Evolutionary conservation across 257 asterid species (phyloP), one percentile per base, ranked within the genome.

Genomic region (Capsicum rhomboideum): DNA sequence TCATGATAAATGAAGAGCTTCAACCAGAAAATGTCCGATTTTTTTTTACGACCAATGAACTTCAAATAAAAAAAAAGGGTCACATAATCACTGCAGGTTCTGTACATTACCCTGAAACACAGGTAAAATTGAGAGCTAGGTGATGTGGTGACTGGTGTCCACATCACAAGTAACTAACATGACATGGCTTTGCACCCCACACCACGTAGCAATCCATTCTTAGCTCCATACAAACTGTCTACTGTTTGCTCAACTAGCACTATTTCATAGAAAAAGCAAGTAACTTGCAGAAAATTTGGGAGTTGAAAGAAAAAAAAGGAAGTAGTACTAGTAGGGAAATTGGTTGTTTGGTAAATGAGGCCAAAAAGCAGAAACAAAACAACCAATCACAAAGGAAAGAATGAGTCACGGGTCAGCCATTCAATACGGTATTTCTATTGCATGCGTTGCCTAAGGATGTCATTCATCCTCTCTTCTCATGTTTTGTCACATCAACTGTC

Each of bases 331-430:
- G 13, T n/a, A 44, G 13, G 37, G 46, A 83, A 58, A 26, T 54
- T 67, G 53, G 9, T 68, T 68, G 86, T 84, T 85, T 81, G 90
- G 88, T 85, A 82, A 88, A 82, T 81, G 53, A 67, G 28, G 79
- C 77, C 88, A 85, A 75, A 49, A 21, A 0, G 37, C 56, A 21
- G 12, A 71, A 42, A 21, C 4, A 21, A 46, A 63, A 68, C 54
- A 81, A 14, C 42, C 82, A 69, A 85, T 74, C 42, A 63, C 31
- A 50, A 28, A 8, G 61, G 17, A 16, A 77, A 50, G 0, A 8
- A 16, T 23, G 17, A 50, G 82, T 77, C 81, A 77, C 81, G 63
- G 81, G 63, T 77, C 26, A 50, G 42, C 6, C 23, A 49, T 8
- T 53, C 18, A 29, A 66, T 66, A 75, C 44, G 44, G 42, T 23